Percentiles rank a stretch among this genome's conserved stretches.
Conservation (phyloP, 805 yeast species). For the Henningerozyma blattae region DNA sequence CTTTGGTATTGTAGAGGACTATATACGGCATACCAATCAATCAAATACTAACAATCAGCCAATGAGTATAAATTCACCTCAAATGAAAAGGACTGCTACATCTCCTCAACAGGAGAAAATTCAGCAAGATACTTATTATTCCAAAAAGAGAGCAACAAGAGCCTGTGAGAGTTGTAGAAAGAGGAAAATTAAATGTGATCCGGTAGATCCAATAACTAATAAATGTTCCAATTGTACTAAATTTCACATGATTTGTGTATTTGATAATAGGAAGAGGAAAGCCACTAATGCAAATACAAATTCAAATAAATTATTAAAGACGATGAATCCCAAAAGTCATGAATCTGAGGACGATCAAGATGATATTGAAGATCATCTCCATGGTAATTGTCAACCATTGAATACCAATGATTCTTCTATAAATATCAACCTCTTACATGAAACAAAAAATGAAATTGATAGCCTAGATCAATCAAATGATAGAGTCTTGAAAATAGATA, state of each 20-base stretch:
- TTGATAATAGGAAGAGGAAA: conserved; percentile 12
- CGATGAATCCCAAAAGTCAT: background rate
- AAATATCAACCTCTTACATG: too few relatives aligned
- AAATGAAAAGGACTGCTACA: too few relatives aligned
- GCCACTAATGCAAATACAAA: conserved; percentile 2
- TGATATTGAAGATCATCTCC: background rate
- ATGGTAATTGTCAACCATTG: background rate
- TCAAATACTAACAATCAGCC: too few relatives aligned
- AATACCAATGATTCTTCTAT: background rate
- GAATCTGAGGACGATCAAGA: background rate
- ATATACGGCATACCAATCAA: too few relatives aligned
- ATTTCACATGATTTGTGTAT: conserved; percentile 15
- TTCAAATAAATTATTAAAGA: conserved; percentile 1
- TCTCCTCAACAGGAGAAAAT: too few relatives aligned
- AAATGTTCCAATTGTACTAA: conserved; percentile 21
- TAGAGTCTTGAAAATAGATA: conserved; percentile 13
- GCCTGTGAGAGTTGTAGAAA: conserved; percentile 25
- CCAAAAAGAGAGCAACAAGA: conserved; percentile 18
- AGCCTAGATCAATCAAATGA: background rate
- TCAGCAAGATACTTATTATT: background rate
- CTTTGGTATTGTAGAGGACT: too few relatives aligned
- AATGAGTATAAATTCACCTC: too few relatives aligned
- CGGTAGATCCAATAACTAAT: conserved; percentile 10
- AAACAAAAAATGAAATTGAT: background rate
- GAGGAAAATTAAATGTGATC: conserved; percentile 22